Evolutionary conservation across 306 rosid genomes (phyloP).

Genomic region (Castanospermum australe): DNA sequence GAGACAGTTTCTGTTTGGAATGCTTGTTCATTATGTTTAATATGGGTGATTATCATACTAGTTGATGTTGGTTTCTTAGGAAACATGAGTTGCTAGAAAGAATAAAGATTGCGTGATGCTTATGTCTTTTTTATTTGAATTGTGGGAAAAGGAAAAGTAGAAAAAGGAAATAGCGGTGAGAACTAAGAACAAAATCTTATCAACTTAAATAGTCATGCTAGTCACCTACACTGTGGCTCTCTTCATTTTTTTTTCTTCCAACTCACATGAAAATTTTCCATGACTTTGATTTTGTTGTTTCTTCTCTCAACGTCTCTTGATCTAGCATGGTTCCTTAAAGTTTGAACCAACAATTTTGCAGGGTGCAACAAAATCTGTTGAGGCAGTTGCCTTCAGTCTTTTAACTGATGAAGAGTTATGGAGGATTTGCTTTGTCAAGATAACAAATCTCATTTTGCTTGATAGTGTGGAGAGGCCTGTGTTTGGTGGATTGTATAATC

Average conservation of each 20-base stretch:
- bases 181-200: no score
- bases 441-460: constrained; percentile 43
- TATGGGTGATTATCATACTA: not conserved
- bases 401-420: constrained; percentile 56
- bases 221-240: not conserved
- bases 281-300: not conserved
- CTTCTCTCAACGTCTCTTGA: not conserved
- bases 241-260: not conserved
- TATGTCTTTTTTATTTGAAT: no score
- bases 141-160: no score
- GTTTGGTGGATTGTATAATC: constrained; percentile 74
- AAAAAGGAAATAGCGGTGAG: no score
- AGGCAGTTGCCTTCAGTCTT: constrained; percentile 68
- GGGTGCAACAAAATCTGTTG: constrained; percentile 62
- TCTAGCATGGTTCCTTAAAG: not conserved
- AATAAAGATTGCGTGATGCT: no score
- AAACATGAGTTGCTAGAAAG: no score
- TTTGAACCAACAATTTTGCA: constrained; percentile 21
- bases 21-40: not conserved
- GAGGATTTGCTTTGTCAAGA: constrained; percentile 51
- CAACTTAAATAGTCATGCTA: no score
- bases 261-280: not conserved
- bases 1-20: no score
- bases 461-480: constrained; percentile 46
- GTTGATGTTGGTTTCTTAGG: not conserved